Base-by-base conservation (phyloP, 2,329 filamentous ascomycete genomes). In the Apiospora saccharicola region DNA sequence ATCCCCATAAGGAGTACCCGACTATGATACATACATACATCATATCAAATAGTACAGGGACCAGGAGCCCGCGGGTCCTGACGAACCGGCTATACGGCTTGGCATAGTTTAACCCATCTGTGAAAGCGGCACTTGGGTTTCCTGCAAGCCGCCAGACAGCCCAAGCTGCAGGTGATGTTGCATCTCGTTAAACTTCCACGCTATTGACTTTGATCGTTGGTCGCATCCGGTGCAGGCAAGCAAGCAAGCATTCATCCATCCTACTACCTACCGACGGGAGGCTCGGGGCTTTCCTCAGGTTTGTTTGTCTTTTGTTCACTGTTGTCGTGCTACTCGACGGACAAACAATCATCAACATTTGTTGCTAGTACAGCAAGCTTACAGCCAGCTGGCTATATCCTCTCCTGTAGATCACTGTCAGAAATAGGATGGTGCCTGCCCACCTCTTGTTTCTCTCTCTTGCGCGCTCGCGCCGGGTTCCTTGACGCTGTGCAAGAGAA, bases 31-130 rank as follows among this genome's bases (percentile, higher is more conserved):
- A 34, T 34, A 34, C 51, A 57, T 34, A 57, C 51, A 57, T 34
- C 51, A 57, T 34, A 5, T 24, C 51, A 19, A 51, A 13, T 26
- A 22, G 1, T 22, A 22, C 51, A 34, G 4, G 19, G 53, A 37
- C 53, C 30, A 41, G 57, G 57, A 64, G 57, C 34, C 57, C 53
- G 30, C 53, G 57, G 57, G 57, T 22, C 57, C 57, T 64, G 4
- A 64, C 34, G 19, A 41, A 41, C 57, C 57, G 57, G 57, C 30
- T 64, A 64, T 64, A 41, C 57, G 57, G 57, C 57, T 64, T 64
- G 57, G 57, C 57, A 64, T 8, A 41, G 16, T 41, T 64, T 41
- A 24, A 64, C 34, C 22, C 22, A 64, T 41, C 34, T 12, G 34
- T 41, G 57, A 22, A 13, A 1, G 57, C 57, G 57, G 57, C 57